Base-by-base conservation (phyloP, 495 filamentous ascomycete genomes). In the Aspergillus coremiiformis region DNA sequence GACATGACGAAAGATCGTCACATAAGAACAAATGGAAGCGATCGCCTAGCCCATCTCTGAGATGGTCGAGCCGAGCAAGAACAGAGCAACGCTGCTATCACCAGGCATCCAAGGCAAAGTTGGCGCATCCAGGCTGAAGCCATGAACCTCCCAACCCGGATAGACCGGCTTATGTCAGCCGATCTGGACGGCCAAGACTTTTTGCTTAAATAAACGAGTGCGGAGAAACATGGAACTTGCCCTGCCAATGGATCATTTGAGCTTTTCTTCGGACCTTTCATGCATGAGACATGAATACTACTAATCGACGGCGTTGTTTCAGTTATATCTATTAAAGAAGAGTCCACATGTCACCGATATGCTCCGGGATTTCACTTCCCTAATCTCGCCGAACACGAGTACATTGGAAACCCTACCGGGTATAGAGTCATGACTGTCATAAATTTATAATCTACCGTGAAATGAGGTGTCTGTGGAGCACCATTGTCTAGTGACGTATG, bases 1-100 rank as follows among this genome's bases (percentile, higher is more conserved):
- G 72, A 63, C 74, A 78, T 78, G 50, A 42, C 59, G 55, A 53
- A 46, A 33, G 47, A 21, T 47, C 45, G 29, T 59, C 56, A 59
- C 49, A 41, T 21, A 41, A 33, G 30, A 27, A 35, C n/a, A 32
- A 39, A 27, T 7, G 23, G 35, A 44, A 27, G 14, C 11, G 35
- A 39, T 43, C 35, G 35, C 15, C 35, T 30, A 46, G 44, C 43
- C 51, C 55, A 58, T 58, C 45, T 44, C 59, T 53, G 39, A 47
- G 29, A 46, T 11, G 11, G 15, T n/a, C 17, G 39, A 11, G 26
- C 23, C 33, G 21, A 37, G 23, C 5, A 11, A 37, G 22, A 48
- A 22, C 30, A 19, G 20, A 35, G 19, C 32, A 10, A 35, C 32
- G 32, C 12, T 35, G 11, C 12, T 35, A 35, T 35, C 9, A 12